Base-by-base conservation (phyloP, 1,139 yeast genomes). In the Kodamaea ohmeri region DNA sequence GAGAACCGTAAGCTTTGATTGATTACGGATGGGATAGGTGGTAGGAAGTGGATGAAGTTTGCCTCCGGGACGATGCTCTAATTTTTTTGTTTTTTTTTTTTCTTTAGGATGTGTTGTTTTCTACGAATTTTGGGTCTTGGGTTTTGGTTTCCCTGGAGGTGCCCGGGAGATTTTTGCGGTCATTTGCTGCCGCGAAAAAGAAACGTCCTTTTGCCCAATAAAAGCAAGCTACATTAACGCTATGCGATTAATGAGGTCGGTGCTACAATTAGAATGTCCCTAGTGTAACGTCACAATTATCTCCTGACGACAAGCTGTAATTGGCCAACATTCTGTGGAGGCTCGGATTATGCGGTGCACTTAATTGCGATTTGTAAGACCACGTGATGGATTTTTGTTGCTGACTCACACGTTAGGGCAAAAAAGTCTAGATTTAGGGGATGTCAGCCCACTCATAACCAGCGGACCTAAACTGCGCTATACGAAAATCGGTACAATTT, bases 61-160 rank as follows among this genome's bases (percentile, higher is more conserved):
- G 34, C 33, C 37, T 35, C 24, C 24, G 29, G 15, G 31, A 36
- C 33, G 38, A 36, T 36, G 38, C 27, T 35, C 22, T 36, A 31
- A 30, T 26, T 31, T 36, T 36, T 36, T 35, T 34, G 9, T 20
- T 20, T 18, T 15, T 32, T 32, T 33, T 25, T 33, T 33, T 13
- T n/a, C 18, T 29, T 32, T 7, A 26, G 30, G 38, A 30, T 36
- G 34, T 30, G 38, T 36, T 36, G 38, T 31, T 36, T 31, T 36
- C 30, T 27, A 16, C 30, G 30, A 27, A 15, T 27, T 27, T 27
- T 27, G 19, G 30, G 30, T 16, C 17, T 13, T 27, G 30, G 12
- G 12, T 25, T 25, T 25, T n/a, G n/a, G n/a, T n/a, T n/a, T n/a
- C n/a, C n/a, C n/a, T n/a, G n/a, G n/a, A n/a, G n/a, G n/a, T n/a